Evolutionary conservation across 2,329 filamentous ascomycete species (phyloP), one percentile per base, ranked within the genome.

Genomic region (Cladophialophora psammophila): DNA sequence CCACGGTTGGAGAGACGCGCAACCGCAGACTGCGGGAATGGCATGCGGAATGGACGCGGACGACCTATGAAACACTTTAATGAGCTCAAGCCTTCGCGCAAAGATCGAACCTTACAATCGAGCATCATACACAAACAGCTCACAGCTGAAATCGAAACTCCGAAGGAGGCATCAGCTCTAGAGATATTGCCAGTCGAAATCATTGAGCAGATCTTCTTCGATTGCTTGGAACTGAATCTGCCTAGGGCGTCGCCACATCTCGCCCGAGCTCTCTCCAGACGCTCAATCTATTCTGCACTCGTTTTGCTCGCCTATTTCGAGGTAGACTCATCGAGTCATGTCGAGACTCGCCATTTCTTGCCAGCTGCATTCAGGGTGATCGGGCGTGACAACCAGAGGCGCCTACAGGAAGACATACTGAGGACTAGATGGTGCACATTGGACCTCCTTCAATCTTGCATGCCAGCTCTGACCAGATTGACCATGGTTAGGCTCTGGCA

Each of bases 161-260:
- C 34, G 32, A 38, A 26, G 18, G 61, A 7, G 0, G 66, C 77
- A 3, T 79, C 79, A 2, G 64, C 67, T 9, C 74, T 86, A 12
- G 83, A 86, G 71, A 64, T 69, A 4, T 76, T 86, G 0, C 85
- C 85, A 0, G 73, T 78, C 2, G 84, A 86, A 72, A 73, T 86
- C 12, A 76, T 86, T n/a, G 81, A 86, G 70, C 76, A 79, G 48
- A 85, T 86, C 54, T 86, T 86, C 67, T 75, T 83, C n/a, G 73
- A 79, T 34, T 79, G 80, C 5, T 72, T 81, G 31, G 83, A 85
- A 68, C 69, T 82, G 36, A 80, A 82, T 42, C 72, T 84, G 1
- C 76, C 81, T 2, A 75, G 75, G 15, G 76, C 78, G 5, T 86
- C 84, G 0, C 75, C 74, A 0, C 67, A 74, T 10, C 72, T 86